Base-by-base conservation (phyloP, 352 stramenopile species). In the Blastocystis sp. region DNA sequence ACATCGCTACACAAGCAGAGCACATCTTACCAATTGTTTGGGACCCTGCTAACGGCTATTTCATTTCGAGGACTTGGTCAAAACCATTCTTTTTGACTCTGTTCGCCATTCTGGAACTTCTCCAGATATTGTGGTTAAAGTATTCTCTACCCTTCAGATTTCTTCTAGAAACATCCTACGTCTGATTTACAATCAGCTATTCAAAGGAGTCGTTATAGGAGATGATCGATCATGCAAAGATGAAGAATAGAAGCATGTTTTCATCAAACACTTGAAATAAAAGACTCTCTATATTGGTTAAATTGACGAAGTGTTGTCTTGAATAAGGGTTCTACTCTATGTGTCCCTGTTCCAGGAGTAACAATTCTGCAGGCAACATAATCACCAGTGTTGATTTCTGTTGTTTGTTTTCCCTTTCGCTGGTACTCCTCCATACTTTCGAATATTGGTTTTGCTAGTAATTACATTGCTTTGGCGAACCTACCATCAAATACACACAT, bases 351-450 rank as follows among this genome's bases (percentile, higher is more conserved):
- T 18, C 76, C 76, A 9, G 76, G 64, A 34, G 39, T 68, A 7
- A 47, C 47, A 18, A 88, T 59, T 16, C 53, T 24, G 76, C 59
- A 73, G 9, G 50, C 76, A 16, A 88, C 62, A 78, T 47, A 88
- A 13, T 76, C 59, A 13, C 76, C 76, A 39, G 76, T 47, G 20
- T 26, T 30, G 16, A 76, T 37, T 8, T 95, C 95, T 26, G 73
- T 54, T 6, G 43, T 43, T 13, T 16, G 50, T 41, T 78, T 47
- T 30, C 76, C 59, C 53, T 62, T 39, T 45, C 18, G 11, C 18
- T 13, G 47, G 13, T 34, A 54, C 11, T 41, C 64, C 20, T 78
- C 13, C 13, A 43, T 43, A 18, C 30, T 47, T 30, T 37, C 63
- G 39, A 78, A 87, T 13, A 87, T 20, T 68, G 63, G 55, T 5